Percentiles rank a stretch among this genome's conserved stretches.
These are phyloP conservation scores for Aspergillus sp. DNA, from an alignment of 2,329 filamentous ascomycete genomes.

Conservation along the genomic window DNA sequence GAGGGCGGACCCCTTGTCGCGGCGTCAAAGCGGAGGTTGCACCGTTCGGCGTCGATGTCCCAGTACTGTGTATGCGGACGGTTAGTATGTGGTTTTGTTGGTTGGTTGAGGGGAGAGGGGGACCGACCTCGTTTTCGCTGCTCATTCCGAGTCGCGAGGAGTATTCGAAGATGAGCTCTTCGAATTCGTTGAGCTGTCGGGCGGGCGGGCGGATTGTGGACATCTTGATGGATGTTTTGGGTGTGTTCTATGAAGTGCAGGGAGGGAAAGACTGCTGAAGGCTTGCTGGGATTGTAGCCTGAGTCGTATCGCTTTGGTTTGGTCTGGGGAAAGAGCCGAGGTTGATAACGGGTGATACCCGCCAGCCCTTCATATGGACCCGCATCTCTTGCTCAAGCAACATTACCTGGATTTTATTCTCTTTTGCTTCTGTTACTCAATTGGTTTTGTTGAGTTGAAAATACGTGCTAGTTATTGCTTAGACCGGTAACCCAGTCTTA, in stretches of 20 bases:
- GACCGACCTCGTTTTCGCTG: conserved; percentile 3
- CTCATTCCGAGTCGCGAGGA: conserved; percentile 15
- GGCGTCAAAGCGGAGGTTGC: conserved; percentile 30
- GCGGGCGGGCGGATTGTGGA: conserved; percentile 11
- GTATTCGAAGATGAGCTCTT: conserved; percentile 20
- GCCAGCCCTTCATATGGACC: too few species aligned
- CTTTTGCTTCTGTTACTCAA: too few species aligned
- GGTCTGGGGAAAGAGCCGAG: too few species aligned
- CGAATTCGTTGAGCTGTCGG: conserved; percentile 23
- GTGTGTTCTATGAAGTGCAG: too few species aligned
- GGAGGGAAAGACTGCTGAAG: background rate
- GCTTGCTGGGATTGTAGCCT: too few species aligned
- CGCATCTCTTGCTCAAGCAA: too few species aligned
- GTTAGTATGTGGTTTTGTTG: conserved; percentile 1
- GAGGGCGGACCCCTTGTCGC: conserved; percentile 26
- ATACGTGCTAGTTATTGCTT: too few species aligned
- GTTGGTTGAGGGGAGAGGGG: background rate
- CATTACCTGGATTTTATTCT: too few species aligned
- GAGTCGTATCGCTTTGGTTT: too few species aligned
- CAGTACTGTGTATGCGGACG: conserved; percentile 18
- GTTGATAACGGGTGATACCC: too few species aligned
- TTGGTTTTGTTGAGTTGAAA: too few species aligned
- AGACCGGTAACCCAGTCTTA: too few species aligned
- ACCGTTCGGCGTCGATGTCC: conserved; percentile 17
- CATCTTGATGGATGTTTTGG: conserved; percentile 6